Percentiles rank a stretch among this genome's conserved stretches.
These are phyloP conservation scores for Teratosphaeria gauchensis DNA, from an alignment of 2,329 filamentous ascomycete species.

Conservation along the genomic window DNA sequence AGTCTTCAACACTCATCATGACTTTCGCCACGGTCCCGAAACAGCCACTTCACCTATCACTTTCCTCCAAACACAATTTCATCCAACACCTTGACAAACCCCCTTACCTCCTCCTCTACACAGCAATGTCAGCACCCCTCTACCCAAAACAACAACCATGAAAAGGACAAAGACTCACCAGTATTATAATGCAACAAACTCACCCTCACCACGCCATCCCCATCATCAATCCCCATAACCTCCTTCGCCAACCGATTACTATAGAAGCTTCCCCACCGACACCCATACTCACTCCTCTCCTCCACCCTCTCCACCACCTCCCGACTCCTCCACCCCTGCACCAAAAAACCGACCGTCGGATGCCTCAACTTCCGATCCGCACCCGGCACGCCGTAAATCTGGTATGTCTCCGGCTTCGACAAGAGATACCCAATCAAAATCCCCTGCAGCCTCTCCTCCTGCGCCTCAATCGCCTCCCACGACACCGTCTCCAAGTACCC, in stretches of 20 bases:
- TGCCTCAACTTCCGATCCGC: conserved; percentile 44
- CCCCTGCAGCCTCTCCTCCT: conserved; percentile 52
- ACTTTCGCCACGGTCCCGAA: background rate
- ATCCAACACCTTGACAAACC: conserved; percentile 44
- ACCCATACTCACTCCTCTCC: conserved; percentile 47
- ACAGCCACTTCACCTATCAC: background rate
- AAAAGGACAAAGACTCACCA: conserved; percentile 32
- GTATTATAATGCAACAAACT: conserved; percentile 68
- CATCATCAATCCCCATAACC: conserved; percentile 44
- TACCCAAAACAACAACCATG: conserved; percentile 1
- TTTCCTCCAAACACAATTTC: conserved; percentile 25
- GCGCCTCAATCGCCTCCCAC: conserved; percentile 46
- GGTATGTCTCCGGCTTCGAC: conserved; percentile 40
- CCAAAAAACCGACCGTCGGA: conserved; percentile 57
- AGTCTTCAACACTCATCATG: background rate
- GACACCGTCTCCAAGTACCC: conserved; percentile 39
- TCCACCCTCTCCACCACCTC: conserved; percentile 55
- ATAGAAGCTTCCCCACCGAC: conserved; percentile 62
- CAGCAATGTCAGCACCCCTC: background rate
- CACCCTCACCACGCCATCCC: conserved; percentile 58
- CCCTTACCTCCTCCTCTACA: conserved; percentile 47
- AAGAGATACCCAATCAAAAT: conserved; percentile 52
- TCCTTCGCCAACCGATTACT: conserved; percentile 49
- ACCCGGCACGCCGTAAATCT: conserved; percentile 48
- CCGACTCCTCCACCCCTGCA: conserved; percentile 47